phyloP scores from a whole-genome alignment of 2,329 filamentous ascomycete genomes.

The Fusarium citri region DNA sequence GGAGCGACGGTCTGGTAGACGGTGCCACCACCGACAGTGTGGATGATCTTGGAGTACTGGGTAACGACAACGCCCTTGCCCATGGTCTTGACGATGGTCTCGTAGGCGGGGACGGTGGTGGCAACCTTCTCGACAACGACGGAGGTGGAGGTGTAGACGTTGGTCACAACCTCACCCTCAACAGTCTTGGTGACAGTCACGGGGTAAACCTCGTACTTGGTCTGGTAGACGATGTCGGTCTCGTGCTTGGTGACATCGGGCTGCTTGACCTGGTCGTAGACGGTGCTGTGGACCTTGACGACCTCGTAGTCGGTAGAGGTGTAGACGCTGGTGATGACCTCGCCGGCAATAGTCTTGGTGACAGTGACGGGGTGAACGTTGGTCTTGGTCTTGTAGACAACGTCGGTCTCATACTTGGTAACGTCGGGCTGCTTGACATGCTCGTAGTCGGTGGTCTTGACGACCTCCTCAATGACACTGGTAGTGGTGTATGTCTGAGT shows the following conservation, averaged over 20 bases:
- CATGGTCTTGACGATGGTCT: conserved; percentile 44
- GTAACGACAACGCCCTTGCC: conserved; percentile 39
- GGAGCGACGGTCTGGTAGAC: conserved; percentile 48
- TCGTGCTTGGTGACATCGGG: conserved; percentile 54
- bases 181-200: conserved; percentile 53
- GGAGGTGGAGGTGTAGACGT: conserved; percentile 44
- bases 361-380: conserved; percentile 57
- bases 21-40: conserved; percentile 45
- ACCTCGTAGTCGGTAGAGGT: conserved; percentile 45
- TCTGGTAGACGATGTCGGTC: conserved; percentile 52
- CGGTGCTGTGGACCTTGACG: conserved; percentile 51
- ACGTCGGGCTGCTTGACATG: conserved; percentile 49
- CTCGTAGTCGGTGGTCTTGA: conserved; percentile 49
- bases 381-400: conserved; percentile 56
- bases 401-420: conserved; percentile 49
- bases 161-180: conserved; percentile 38
- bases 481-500: conserved; percentile 50
- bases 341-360: conserved; percentile 49
- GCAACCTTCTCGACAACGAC: conserved; percentile 52
- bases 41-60: conserved; percentile 44
- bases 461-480: conserved; percentile 45
- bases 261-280: conserved; percentile 52
- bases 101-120: conserved; percentile 52
- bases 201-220: conserved; percentile 58
- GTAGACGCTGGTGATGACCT: conserved; percentile 44